These are phyloP conservation scores for Mycena vitilis DNA, from an alignment of 768 basidiomycete species.

Conservation along the genomic window DNA sequence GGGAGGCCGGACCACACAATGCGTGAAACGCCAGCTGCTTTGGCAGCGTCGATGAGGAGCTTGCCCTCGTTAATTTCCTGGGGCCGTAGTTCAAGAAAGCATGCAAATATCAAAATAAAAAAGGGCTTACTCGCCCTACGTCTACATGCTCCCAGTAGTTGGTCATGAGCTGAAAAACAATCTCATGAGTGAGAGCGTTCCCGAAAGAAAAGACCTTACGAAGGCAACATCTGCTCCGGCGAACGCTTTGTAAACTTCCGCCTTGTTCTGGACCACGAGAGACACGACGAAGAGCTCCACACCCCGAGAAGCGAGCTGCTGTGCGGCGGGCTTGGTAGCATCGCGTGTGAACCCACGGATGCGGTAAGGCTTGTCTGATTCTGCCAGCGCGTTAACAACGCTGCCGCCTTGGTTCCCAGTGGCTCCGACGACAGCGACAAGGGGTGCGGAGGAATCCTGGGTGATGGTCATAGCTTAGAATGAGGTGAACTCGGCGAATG, in stretches of 20 bases:
- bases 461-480: conserved; percentile 2
- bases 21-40: background rate
- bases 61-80: conserved; percentile 19
- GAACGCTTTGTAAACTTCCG: background rate
- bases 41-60: conserved; percentile 14
- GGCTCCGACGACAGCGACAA: conserved; percentile 27
- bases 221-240: conserved; percentile 10
- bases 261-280: background rate
- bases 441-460: background rate
- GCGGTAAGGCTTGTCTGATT: conserved; percentile 20
- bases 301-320: background rate
- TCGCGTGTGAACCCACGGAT: conserved; percentile 26
- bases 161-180: conserved; percentile 13
- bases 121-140: background rate
- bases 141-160: conserved; percentile 25
- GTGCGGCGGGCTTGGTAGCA: conserved; percentile 17
- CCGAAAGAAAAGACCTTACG: background rate
- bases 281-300: conserved; percentile 11
- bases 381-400: conserved; percentile 17
- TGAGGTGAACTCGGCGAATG: too few species aligned
- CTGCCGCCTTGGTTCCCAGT: conserved; percentile 31
- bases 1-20: conserved; percentile 16
- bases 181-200: too few species aligned
- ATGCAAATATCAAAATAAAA: too few species aligned
- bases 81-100: too few species aligned